Evolutionary conservation across 2,329 filamentous ascomycete genomes (phyloP), one percentile per base, ranked within the genome.

Genomic region (Fusarium nisikadoi): DNA sequence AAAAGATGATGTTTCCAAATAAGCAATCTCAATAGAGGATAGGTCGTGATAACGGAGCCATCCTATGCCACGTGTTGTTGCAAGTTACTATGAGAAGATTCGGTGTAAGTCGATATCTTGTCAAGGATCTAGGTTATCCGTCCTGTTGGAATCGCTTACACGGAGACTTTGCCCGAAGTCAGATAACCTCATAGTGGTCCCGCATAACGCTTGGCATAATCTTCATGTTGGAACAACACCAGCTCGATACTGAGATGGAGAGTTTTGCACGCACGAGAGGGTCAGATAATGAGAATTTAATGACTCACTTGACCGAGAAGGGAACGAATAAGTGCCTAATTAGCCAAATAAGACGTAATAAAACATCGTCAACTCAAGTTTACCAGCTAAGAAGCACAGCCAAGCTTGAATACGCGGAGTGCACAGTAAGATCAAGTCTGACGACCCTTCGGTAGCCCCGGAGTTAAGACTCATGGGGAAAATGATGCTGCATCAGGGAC

Each of bases 191-290:
- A 42, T 35, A 53, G 33, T 36, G 43, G 29, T 35, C 52, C 45
- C 29, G 56, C 75, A 75, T 73, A 75, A 75, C 71, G 52, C 43
- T 54, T 47, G 41, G 65, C 60, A 65, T 52, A 49, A 50, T 55
- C 17, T n/a, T 20, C 19, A 5, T n/a, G 33, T 45, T 49, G 31
- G 45, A 64, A 49, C 27, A 35, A 62, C 54, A 53, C 33, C 50
- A 57, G 17, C 49, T 52, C 16, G 53, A 56, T 39, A 47, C n/a
- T 43, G 36, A 42, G 36, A 45, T 29, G 12, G 23, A 33, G 7
- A 5, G 35, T 12, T 31, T 27, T 19, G 5, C 38, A 29, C 20
- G 23, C 13, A 36, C 42, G 29, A 29, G n/a, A 27, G 29, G 42
- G 58, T 54, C 45, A 58, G 54, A 47, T 25, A 27, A 66, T 29